Evolutionary conservation across 768 basidiomycete genomes (phyloP).

Genomic region (Rubroboletus satanas): DNA sequence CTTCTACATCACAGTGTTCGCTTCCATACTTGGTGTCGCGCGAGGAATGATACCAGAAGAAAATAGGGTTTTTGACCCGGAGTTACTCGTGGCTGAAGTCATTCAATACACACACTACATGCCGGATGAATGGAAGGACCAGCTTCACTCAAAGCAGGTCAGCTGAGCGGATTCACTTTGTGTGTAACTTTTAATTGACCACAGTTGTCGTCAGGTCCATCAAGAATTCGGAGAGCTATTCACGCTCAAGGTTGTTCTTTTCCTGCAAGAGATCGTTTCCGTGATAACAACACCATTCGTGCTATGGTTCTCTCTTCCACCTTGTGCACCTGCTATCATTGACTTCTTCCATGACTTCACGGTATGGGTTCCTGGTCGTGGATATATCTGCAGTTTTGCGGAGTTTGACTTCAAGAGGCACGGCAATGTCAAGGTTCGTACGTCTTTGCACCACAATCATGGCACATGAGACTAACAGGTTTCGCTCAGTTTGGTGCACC

Average conservation of each 20-base stretch:
- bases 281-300: conserved; percentile 94
- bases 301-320: conserved; percentile 87
- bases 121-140: conserved; percentile 87
- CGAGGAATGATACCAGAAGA: conserved; percentile 96
- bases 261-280: conserved; percentile 83
- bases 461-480: background rate
- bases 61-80: conserved; percentile 90
- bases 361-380: conserved; percentile 92
- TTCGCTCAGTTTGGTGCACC: conserved; percentile 78
- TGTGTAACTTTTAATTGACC: background rate
- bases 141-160: conserved; percentile 86
- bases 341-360: conserved; percentile 99
- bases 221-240: conserved; percentile 89
- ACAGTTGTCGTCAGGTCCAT: conserved; percentile 59
- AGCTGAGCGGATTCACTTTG: conserved; percentile 1
- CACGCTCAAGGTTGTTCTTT: conserved; percentile 86
- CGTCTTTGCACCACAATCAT: background rate
- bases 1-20: conserved; percentile 90
- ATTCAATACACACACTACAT: conserved; percentile 94
- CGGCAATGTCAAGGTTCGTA: conserved; percentile 79
- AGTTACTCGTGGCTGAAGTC: conserved; percentile 87
- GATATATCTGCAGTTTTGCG: conserved; percentile 97
- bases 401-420: conserved; percentile 97
- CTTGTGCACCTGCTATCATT: conserved; percentile 84
- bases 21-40: conserved; percentile 82